These are phyloP conservation scores for Mortierella sp. DNA, from an alignment of 371 early-diverging fungal species.

Conservation along the genomic window DNA sequence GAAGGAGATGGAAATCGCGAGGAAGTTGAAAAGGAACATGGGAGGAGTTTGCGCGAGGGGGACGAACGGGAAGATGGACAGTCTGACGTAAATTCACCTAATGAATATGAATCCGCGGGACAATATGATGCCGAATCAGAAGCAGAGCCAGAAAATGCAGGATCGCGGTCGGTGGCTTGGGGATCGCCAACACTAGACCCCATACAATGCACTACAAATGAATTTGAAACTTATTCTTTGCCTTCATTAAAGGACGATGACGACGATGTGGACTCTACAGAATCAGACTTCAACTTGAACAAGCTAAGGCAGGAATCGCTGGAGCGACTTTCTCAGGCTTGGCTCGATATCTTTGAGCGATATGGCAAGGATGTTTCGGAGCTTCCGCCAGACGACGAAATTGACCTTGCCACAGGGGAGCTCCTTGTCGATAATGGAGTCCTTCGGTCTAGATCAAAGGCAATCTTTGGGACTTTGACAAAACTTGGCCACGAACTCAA, in stretches of 20 bases:
- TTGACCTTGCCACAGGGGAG: conserved; percentile 27
- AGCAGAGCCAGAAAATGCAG: background rate
- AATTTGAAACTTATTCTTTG: background rate
- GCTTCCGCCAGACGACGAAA: conserved; percentile 25
- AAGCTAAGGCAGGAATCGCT: conserved; percentile 20
- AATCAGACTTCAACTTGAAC: background rate
- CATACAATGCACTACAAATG: background rate
- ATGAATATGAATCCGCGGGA: background rate
- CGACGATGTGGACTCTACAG: background rate
- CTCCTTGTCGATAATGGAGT: conserved; percentile 27
- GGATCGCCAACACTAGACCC: background rate
- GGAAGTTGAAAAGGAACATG: background rate
- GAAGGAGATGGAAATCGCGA: background rate
- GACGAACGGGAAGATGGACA: background rate
- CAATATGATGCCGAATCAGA: background rate
- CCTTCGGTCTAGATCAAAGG: background rate
- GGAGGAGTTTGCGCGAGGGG: background rate
- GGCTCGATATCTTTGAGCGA: conserved; percentile 25
- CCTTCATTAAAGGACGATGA: background rate
- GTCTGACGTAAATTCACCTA: background rate
- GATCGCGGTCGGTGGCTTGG: background rate
- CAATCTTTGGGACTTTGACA: conserved; percentile 23
- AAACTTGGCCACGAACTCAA: conserved; percentile 18
- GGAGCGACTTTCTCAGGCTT: conserved; percentile 12
- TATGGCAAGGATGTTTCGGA: conserved; percentile 20